These are phyloP conservation scores for Vaccinium darrowii DNA, from an alignment of 148 eudicot genomes.

Conservation along the genomic window DNA sequence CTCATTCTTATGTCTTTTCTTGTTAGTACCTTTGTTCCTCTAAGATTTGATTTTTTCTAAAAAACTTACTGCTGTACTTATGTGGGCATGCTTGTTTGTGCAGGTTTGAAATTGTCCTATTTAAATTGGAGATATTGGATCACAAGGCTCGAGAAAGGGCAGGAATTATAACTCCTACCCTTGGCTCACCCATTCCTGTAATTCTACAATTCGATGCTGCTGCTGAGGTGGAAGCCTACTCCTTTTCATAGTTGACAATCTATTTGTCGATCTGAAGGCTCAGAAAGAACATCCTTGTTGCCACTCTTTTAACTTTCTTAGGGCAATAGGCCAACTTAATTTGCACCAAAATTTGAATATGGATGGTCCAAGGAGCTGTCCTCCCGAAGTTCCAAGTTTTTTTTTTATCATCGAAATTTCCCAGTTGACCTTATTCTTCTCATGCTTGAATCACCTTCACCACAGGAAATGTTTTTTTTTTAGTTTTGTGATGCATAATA, in stretches of 20 bases:
- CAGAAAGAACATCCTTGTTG: background rate
- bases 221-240: constrained; percentile 52
- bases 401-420: too few relatives aligned
- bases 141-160: constrained; percentile 94
- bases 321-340: background rate
- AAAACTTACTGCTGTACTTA: constrained; percentile 19
- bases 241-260: background rate
- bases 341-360: background rate
- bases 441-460: background rate
- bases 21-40: background rate
- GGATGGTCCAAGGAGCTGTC: background rate
- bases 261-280: background rate
- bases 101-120: constrained; percentile 72
- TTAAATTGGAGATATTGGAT: constrained; percentile 86
- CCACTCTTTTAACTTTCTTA: background rate
- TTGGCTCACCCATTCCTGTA: constrained; percentile 78
- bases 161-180: constrained; percentile 80
- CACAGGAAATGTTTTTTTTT: background rate
- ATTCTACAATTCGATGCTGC: constrained; percentile 79
- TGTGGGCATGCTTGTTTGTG: constrained; percentile 23
- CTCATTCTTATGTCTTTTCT: background rate
- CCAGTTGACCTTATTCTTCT: background rate
- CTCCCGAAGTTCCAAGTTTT: background rate
- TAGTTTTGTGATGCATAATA: background rate
- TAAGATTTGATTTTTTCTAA: background rate